phyloP scores from a whole-genome alignment of 2,329 filamentous ascomycete genomes.

The Penicillium sp. region DNA sequence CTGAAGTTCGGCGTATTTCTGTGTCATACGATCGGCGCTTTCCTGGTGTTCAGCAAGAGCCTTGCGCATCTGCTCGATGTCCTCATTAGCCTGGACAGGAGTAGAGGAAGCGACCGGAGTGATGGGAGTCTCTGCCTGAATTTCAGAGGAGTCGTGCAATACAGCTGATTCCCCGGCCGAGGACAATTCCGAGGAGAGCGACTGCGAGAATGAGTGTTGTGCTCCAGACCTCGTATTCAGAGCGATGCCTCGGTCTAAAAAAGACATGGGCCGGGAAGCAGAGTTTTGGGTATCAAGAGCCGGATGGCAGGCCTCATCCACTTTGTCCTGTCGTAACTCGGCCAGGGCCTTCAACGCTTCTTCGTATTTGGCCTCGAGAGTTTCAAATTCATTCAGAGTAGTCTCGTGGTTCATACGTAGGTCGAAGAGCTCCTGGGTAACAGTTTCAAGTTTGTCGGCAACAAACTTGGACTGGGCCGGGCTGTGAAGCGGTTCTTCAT shows the following conservation, averaged over 20 bases:
- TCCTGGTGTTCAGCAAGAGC: constrained; percentile 74
- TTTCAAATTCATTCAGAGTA: constrained; percentile 75
- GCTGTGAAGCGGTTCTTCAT: constrained; percentile 58
- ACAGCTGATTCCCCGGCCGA: constrained; percentile 75
- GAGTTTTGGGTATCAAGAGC: constrained; percentile 38
- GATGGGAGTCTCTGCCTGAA: constrained; percentile 24
- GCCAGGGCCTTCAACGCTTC: constrained; percentile 78
- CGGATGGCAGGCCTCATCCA: constrained; percentile 74
- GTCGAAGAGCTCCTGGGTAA: constrained; percentile 88
- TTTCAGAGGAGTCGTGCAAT: constrained; percentile 58
- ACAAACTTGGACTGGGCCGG: constrained; percentile 82
- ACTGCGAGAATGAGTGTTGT: constrained; percentile 77
- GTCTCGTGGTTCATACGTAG: constrained; percentile 86
- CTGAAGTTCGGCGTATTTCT: constrained; percentile 80
- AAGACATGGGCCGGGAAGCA: constrained; percentile 66
- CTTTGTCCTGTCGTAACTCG: constrained; percentile 73
- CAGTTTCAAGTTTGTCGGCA: constrained; percentile 85
- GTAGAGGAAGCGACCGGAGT: constrained; percentile 26
- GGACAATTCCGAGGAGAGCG: constrained; percentile 90
- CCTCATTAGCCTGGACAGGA: constrained; percentile 52
- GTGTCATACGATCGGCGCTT: constrained; percentile 68
- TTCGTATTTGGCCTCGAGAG: constrained; percentile 84
- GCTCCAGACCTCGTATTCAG: constrained; percentile 67
- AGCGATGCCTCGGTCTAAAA: constrained; percentile 75
- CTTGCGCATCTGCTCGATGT: constrained; percentile 68